A percentile compares a stretch with the other conserved stretches of the same genome.
Conservation (phyloP, 2,329 filamentous ascomycete genomes). For the Cercospora sp. region DNA sequence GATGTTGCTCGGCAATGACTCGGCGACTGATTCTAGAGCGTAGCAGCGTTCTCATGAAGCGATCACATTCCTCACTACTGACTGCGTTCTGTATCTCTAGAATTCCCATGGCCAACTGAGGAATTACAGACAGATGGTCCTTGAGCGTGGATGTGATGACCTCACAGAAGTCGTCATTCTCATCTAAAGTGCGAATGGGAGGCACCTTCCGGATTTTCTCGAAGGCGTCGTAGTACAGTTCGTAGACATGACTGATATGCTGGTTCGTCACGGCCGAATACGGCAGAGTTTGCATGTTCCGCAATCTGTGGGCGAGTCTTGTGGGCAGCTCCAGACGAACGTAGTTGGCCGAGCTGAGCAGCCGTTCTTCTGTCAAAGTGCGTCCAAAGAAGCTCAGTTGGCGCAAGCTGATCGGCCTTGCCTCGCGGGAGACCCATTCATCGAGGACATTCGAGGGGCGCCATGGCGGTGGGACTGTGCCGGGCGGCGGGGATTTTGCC, state of each 20-base stretch:
- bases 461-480: conserved; percentile 54
- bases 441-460: conserved; percentile 60
- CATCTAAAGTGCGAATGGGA: conserved; percentile 80
- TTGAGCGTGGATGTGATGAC: conserved; percentile 76
- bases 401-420: conserved; percentile 90
- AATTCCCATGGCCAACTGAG: conserved; percentile 90
- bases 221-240: conserved; percentile 96
- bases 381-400: conserved; percentile 97
- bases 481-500: conserved; percentile 8
- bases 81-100: conserved; percentile 85
- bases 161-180: conserved; percentile 85
- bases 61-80: conserved; percentile 77
- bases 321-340: conserved; percentile 92
- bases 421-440: conserved; percentile 87
- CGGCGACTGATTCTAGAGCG: conserved; percentile 90
- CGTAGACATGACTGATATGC: conserved; percentile 92
- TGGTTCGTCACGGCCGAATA: conserved; percentile 96
- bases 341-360: conserved; percentile 96
- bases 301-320: conserved; percentile 84
- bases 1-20: conserved; percentile 95
- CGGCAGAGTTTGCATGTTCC: conserved; percentile 94
- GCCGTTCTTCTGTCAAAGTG: conserved; percentile 81
- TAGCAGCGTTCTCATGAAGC: conserved; percentile 92
- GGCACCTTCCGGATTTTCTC: conserved; percentile 81
- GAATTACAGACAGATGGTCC: conserved; percentile 90